Conservation (phyloP, 345 rosid genomes). For the Clarkia xantiana region DNA sequence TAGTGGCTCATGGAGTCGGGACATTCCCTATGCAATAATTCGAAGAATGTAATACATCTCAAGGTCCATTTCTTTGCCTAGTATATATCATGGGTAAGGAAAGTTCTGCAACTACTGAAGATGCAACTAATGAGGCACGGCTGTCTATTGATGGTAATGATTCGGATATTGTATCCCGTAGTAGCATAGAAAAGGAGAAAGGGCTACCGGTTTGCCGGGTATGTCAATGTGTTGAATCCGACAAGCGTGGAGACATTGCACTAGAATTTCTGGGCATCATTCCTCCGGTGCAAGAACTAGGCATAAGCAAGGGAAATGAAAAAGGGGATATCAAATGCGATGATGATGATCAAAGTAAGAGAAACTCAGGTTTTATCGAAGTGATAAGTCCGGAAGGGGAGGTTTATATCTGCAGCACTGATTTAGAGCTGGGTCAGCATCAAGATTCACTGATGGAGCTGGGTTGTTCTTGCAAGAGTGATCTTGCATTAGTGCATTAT, state of each 20-base stretch:
- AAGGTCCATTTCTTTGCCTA: slow-evolving; percentile 3
- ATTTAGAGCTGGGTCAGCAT: slow-evolving; percentile 60
- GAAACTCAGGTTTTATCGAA: slow-evolving; percentile 45
- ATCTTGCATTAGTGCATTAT: slow-evolving; percentile 82
- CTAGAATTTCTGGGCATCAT: slow-evolving; percentile 59
- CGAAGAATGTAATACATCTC: slow-evolving; percentile 1
- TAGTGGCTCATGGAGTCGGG: not conserved
- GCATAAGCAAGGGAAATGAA: slow-evolving; percentile 23
- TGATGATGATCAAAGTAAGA: slow-evolving; percentile 17
- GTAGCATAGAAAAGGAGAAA: slow-evolving; percentile 58
- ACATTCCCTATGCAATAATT: not conserved
- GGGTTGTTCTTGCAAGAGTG: slow-evolving; percentile 86
- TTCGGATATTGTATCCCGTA: slow-evolving; percentile 20
- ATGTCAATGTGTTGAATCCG: slow-evolving; percentile 90
- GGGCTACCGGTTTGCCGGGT: slow-evolving; percentile 73
- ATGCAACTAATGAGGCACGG: slow-evolving; percentile 10
- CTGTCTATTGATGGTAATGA: slow-evolving; percentile 31
- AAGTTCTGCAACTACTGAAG: slow-evolving; percentile 30
- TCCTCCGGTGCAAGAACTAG: slow-evolving; percentile 31
- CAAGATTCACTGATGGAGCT: slow-evolving; percentile 57
- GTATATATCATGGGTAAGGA: slow-evolving; percentile 64
- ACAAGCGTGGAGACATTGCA: slow-evolving; percentile 67
- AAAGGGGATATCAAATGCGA: slow-evolving; percentile 11
- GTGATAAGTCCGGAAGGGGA: slow-evolving; percentile 67
- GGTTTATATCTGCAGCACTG: slow-evolving; percentile 51